phyloP scores from a whole-genome alignment of 2,329 filamentous ascomycete genomes.

The Stagonosporopsis chrysanthemi region DNA sequence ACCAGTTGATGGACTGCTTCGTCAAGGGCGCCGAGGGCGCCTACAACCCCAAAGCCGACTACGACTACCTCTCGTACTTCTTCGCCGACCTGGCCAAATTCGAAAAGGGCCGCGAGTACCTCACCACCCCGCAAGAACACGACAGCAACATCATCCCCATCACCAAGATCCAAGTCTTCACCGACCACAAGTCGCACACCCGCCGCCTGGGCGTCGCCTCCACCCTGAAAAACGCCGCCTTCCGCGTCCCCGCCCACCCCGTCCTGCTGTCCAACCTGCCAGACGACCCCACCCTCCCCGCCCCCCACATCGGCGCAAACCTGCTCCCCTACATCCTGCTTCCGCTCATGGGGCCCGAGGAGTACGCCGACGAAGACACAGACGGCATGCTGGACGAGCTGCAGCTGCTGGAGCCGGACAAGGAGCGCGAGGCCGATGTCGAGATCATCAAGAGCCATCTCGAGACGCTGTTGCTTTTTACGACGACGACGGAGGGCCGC shows the following conservation, averaged over 20 bases:
- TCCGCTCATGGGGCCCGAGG: conserved; percentile 86
- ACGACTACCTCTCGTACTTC: conserved; percentile 91
- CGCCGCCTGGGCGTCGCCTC: conserved; percentile 93
- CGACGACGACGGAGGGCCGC: conserved; percentile 77
- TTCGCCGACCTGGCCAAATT: conserved; percentile 91
- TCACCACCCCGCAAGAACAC: conserved; percentile 76
- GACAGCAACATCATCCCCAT: conserved; percentile 82
- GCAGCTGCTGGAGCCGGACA: conserved; percentile 88
- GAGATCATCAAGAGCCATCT: conserved; percentile 85
- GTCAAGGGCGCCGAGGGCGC: conserved; percentile 85
- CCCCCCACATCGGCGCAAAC: conserved; percentile 72
- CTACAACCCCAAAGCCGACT: conserved; percentile 86
- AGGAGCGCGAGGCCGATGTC: conserved; percentile 78
- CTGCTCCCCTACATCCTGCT: conserved; percentile 88
- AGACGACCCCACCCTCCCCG: conserved; percentile 40
- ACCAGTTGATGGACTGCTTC: conserved; percentile 94
- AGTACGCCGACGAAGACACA: conserved; percentile 86
- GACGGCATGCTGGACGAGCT: conserved; percentile 88
- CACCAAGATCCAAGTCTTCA: conserved; percentile 92
- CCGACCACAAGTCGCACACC: conserved; percentile 83
- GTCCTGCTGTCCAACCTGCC: conserved; percentile 64
- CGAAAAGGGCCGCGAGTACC: conserved; percentile 75
- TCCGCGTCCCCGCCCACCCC: conserved; percentile 77
- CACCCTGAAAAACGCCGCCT: conserved; percentile 92
- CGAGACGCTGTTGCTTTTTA: conserved; percentile 85